phyloP scores from a whole-genome alignment of 2,329 filamentous ascomycete species.

The Didymella pinodella region DNA sequence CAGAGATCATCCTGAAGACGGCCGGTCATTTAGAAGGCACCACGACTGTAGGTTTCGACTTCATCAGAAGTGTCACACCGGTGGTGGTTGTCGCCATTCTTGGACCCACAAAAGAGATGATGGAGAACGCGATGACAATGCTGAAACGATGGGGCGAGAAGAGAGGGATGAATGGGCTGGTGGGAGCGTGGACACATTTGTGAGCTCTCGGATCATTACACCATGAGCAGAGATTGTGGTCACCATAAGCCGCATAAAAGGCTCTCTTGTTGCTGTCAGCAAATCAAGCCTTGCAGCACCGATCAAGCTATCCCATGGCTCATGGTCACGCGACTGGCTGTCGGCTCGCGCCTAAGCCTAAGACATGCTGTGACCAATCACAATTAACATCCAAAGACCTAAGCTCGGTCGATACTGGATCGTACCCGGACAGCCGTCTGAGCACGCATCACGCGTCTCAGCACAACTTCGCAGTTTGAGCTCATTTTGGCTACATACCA shows the following conservation, averaged over 20 bases:
- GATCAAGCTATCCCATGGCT: not conserved
- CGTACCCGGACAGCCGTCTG: not conserved
- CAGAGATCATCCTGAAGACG: slow-evolving; percentile 9
- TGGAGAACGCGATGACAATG: slow-evolving; percentile 28
- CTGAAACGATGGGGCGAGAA: slow-evolving; percentile 36
- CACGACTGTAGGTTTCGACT: slow-evolving; percentile 37
- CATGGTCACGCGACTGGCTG: not conserved
- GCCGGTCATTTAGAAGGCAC: slow-evolving; percentile 28
- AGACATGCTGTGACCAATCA: not conserved
- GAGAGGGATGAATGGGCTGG: slow-evolving; percentile 18
- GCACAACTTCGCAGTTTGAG: not conserved
- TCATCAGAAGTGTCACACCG: slow-evolving; percentile 38
- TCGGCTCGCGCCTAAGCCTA: not conserved
- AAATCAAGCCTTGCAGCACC: not conserved
- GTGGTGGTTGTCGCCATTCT: slow-evolving; percentile 34
- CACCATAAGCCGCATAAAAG: not conserved
- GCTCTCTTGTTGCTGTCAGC: not conserved
- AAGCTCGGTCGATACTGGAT: not conserved
- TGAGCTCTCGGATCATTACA: not conserved
- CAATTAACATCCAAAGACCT: not conserved
- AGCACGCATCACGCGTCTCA: not conserved
- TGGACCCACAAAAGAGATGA: slow-evolving; percentile 29
- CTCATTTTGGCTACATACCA: not conserved
- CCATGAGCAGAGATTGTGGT: not conserved
- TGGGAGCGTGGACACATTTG: slow-evolving; percentile 20